Percentiles rank a stretch among this genome's conserved stretches.
Conservation (phyloP, 352 stramenopile species). For the Globisporangium mamillatum region DNA sequence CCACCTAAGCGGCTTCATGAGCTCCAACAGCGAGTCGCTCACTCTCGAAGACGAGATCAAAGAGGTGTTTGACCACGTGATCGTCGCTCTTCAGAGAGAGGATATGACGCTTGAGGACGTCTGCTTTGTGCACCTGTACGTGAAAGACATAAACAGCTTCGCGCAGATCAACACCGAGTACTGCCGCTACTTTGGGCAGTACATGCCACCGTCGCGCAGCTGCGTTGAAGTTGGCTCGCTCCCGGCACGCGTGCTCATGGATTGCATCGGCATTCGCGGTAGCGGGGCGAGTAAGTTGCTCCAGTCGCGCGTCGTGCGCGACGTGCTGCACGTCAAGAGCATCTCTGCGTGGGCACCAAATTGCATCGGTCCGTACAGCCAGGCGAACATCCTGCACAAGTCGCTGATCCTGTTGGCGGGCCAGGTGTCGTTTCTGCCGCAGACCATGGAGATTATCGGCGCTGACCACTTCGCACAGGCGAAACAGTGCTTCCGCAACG, state of each 20-base stretch:
- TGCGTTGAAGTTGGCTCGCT: slow-evolving; percentile 86
- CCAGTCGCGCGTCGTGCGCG: slow-evolving; percentile 51
- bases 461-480: slow-evolving; percentile 39
- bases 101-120: slow-evolving; percentile 85
- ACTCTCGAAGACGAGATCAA: slow-evolving; percentile 63
- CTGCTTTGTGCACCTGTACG: slow-evolving; percentile 96
- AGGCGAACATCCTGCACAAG: slow-evolving; percentile 93
- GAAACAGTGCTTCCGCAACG: slow-evolving; percentile 63
- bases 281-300: slow-evolving; percentile 62
- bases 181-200: slow-evolving; percentile 85
- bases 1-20: slow-evolving; percentile 63
- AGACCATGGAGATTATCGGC: slow-evolving; percentile 91
- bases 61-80: slow-evolving; percentile 46
- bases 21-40: slow-evolving; percentile 27
- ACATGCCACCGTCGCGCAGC: slow-evolving; percentile 78
- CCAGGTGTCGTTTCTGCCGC: slow-evolving; percentile 95
- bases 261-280: slow-evolving; percentile 87
- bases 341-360: slow-evolving; percentile 96
- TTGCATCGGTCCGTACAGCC: slow-evolving; percentile 98
- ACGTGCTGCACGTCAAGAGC: slow-evolving; percentile 96
- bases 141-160: slow-evolving; percentile 95
- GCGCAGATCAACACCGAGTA: slow-evolving; percentile 93
- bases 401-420: slow-evolving; percentile 94
- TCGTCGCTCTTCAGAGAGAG: slow-evolving; percentile 29
- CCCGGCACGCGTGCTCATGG: slow-evolving; percentile 79